phyloP scores from a whole-genome alignment of 768 basidiomycete genomes.

The Termitomyces sp. region DNA sequence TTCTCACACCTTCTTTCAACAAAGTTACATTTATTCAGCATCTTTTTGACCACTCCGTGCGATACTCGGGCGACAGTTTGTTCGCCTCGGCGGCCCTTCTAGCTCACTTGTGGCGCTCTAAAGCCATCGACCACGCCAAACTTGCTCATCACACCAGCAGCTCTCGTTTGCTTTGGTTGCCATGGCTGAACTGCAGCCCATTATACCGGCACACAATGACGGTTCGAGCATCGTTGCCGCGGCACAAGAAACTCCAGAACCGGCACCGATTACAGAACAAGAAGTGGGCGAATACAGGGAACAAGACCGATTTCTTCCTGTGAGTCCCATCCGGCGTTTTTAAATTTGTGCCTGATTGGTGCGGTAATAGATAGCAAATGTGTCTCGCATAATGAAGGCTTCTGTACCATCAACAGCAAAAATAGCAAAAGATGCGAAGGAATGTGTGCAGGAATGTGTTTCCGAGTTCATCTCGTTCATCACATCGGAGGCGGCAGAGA shows the following conservation, averaged over 20 bases:
- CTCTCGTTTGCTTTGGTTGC: neutral
- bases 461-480: slow-evolving; percentile 98
- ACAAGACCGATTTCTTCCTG: slow-evolving; percentile 93
- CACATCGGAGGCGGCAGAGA: slow-evolving; percentile 94
- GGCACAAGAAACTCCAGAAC: slow-evolving; percentile 42
- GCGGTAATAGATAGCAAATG: slow-evolving; percentile 82
- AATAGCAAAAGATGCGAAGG: slow-evolving; percentile 97
- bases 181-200: slow-evolving; percentile 35
- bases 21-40: neutral
- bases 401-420: slow-evolving; percentile 87
- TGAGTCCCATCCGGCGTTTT: slow-evolving; percentile 29
- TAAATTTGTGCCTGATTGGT: neutral
- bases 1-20: slow-evolving; percentile 4
- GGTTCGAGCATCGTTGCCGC: slow-evolving; percentile 26
- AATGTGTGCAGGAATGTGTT: slow-evolving; percentile 97
- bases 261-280: slow-evolving; percentile 79
- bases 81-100: slow-evolving; percentile 1
- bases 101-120: slow-evolving; percentile 5
- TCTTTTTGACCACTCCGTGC: neutral
- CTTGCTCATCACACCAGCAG: neutral
- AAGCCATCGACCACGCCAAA: neutral
- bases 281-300: slow-evolving; percentile 94
- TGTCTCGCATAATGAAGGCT: slow-evolving; percentile 95
- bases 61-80: neutral
- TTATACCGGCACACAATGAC: slow-evolving; percentile 35